Base-by-base conservation (phyloP, 345 rosid genomes). In the Brassica rapa region DNA sequence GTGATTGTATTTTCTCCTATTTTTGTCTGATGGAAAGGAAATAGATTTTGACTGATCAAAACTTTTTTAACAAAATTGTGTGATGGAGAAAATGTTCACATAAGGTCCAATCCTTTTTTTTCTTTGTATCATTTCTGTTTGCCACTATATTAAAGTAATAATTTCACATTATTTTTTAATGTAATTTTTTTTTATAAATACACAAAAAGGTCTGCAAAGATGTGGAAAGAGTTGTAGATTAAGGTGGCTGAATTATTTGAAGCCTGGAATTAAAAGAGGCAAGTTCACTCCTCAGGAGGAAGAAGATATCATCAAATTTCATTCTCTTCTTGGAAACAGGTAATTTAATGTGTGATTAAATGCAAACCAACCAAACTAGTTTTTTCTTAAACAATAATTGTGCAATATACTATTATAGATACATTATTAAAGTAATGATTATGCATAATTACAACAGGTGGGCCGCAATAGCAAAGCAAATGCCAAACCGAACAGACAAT, bases 401-500 rank as follows among this genome's bases (percentile, higher is more conserved):
- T 27, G 29, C 3, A 27, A 27, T 27, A 27, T 55, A 4, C 4
- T 39, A 21, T 21, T 21, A 21, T 57, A 19, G 19, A 6, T 49
- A 15, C 63, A 10, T 10, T 10, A 24, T 24, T 59, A 59, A 24
- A 32, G 5, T 62, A 15, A 29, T n/a, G 66, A 30, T 29, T n/a
- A 11, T 25, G 67, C 43, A 30, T 65, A 15, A 33, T 41, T 23
- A 23, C 59, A 11, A n/a, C 4, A 82, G 84, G 78, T 82, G 84
- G 84, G 81, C 84, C 53, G 64, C 75, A 3, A 82, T 82, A 72
- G 82, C 84, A 21, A 78, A 78, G 56, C 64, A 55, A 39, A 68
- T 82, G 74, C 72, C 73, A 1, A 78, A 74, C 74, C 60, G 84
- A 57, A 82, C 84, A 63, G 84, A 82, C 39, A 82, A 82, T 51